Evolutionary conservation across 148 eudicot species (phyloP).

Genomic region (Polygonum maritimum): DNA sequence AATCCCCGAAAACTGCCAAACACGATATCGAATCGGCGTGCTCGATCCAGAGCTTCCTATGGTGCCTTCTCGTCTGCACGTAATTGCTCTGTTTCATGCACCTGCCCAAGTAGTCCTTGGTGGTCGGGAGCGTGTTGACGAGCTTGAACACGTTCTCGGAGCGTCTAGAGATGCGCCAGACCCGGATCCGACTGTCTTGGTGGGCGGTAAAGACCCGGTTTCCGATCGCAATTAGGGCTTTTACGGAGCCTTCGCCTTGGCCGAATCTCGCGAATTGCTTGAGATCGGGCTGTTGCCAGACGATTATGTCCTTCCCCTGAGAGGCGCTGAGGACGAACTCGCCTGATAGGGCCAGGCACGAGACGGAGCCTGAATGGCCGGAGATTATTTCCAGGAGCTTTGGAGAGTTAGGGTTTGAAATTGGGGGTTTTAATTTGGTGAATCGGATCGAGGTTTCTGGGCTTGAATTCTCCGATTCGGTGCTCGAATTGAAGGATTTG

Average conservation of each 20-base stretch:
- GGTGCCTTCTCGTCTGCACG: slow-evolving; percentile 68
- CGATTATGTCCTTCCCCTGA: slow-evolving; percentile 78
- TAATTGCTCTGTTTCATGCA: slow-evolving; percentile 86
- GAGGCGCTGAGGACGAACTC: slow-evolving; percentile 87
- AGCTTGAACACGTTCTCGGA: slow-evolving; percentile 73
- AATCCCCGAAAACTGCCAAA: slow-evolving; percentile 43
- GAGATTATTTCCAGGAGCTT: slow-evolving; percentile 45
- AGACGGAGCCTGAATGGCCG: slow-evolving; percentile 63
- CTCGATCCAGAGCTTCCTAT: slow-evolving; percentile 76
- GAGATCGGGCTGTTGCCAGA: slow-evolving; percentile 84
- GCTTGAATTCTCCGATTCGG: slow-evolving; percentile 25
- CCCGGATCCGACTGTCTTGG: slow-evolving; percentile 81
- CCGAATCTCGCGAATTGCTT: slow-evolving; percentile 64
- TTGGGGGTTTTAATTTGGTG: slow-evolving; percentile 18
- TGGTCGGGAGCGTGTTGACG: slow-evolving; percentile 63
- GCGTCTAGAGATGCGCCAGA: slow-evolving; percentile 69
- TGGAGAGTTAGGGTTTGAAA: slow-evolving; percentile 24
- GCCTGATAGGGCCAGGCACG: slow-evolving; percentile 66
- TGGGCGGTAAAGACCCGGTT: slow-evolving; percentile 79
- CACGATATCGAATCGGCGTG: slow-evolving; percentile 83
- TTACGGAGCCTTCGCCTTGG: slow-evolving; percentile 70
- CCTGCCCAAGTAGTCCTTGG: slow-evolving; percentile 66
- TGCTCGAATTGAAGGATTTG: neutral
- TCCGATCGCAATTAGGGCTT: slow-evolving; percentile 54
- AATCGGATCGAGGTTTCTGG: slow-evolving; percentile 3